Conservation (phyloP, 441 rosid species). For the Bruguiera hainesii region DNA sequence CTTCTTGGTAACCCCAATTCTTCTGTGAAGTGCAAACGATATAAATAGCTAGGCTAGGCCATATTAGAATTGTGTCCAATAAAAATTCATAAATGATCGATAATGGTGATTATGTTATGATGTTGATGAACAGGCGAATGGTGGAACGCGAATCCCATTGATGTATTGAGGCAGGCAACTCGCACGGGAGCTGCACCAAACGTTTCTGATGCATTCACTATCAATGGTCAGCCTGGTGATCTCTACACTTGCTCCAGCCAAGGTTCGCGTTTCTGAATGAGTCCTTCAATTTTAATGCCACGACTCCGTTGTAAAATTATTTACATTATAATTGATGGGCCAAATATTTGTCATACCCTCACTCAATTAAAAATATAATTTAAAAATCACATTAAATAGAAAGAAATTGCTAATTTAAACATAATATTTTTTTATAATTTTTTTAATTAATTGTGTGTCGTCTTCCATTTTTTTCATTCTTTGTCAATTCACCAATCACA, state of each 20-base stretch:
- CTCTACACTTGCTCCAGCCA: slow-evolving; percentile 67
- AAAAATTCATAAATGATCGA: neutral
- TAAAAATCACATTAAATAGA: too few relatives aligned
- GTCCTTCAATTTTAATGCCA: neutral
- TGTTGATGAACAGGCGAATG: slow-evolving; percentile 56
- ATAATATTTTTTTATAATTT: too few relatives aligned
- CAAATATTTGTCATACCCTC: too few relatives aligned
- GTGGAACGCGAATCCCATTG: slow-evolving; percentile 84
- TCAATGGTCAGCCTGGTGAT: slow-evolving; percentile 90
- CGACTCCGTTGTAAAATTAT: neutral
- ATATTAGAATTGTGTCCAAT: too few relatives aligned
- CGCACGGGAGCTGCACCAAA: slow-evolving; percentile 72
- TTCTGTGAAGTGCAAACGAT: neutral
- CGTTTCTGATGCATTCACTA: slow-evolving; percentile 68
- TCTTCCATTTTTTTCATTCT: too few relatives aligned
- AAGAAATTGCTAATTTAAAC: too few relatives aligned
- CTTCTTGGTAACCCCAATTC: slow-evolving; percentile 44
- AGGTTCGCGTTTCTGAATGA: slow-evolving; percentile 33
- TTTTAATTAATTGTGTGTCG: too few relatives aligned
- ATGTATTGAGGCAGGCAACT: slow-evolving; percentile 55
- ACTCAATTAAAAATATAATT: too few relatives aligned
- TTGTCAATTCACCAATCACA: too few relatives aligned
- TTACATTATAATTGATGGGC: too few relatives aligned
- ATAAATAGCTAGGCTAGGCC: neutral
- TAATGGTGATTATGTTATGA: neutral